Conservation (phyloP, 2,329 filamentous ascomycete species). For the Pseudogymnoascus sp. region DNA sequence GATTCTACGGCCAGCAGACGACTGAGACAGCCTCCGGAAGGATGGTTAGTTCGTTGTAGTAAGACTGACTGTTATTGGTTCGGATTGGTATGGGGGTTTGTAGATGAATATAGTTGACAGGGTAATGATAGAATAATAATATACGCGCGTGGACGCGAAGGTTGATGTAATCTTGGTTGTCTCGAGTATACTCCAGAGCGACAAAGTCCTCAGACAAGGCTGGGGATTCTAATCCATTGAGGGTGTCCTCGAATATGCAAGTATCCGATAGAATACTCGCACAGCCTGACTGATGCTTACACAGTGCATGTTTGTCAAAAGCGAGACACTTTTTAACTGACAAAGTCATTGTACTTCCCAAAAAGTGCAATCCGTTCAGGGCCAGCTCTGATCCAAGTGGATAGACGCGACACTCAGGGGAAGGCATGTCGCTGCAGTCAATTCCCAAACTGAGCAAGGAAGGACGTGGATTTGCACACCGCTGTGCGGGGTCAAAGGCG, state of each 20-base stretch:
- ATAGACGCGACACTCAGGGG: background rate
- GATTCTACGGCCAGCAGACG: background rate
- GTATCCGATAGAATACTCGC: background rate
- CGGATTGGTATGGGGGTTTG: background rate
- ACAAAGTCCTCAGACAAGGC: background rate
- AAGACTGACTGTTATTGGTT: background rate
- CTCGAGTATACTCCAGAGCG: background rate
- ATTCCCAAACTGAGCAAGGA: background rate
- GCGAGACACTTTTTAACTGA: background rate
- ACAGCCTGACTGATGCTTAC: background rate
- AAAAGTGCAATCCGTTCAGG: background rate
- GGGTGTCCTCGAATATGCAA: background rate
- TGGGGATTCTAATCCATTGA: background rate
- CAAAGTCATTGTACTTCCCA: background rate
- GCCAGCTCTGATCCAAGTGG: background rate
- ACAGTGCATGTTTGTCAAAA: background rate
- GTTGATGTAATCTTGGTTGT: background rate
- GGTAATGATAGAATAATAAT: conserved; percentile 2
- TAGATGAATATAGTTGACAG: background rate
- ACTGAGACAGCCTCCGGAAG: background rate
- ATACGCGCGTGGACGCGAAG: background rate
- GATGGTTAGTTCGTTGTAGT: background rate
- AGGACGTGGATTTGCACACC: background rate
- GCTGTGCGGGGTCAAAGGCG: background rate
- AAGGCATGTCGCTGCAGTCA: background rate